Conservation (phyloP, 2,329 filamentous ascomycete genomes). For the Metarhizium anisopliae region DNA sequence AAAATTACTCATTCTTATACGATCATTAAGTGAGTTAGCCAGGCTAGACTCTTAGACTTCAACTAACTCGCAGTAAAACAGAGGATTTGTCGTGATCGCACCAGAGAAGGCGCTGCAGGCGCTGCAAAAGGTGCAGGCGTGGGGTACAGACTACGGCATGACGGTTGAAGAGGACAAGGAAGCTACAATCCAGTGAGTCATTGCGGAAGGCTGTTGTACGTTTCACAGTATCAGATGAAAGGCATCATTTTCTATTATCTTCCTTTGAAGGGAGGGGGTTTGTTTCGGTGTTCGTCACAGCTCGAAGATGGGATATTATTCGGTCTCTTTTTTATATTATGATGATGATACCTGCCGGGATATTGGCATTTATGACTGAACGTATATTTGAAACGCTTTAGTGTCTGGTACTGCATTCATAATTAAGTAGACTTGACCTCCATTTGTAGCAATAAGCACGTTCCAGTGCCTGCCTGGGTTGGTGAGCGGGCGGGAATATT, state of each 20-base stretch:
- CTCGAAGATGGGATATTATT: no score
- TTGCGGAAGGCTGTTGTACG: background rate
- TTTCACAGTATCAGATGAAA: background rate
- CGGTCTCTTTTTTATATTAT: no score
- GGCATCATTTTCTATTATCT: no score
- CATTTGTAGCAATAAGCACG: no score
- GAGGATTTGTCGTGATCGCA: slow-evolving; percentile 69
- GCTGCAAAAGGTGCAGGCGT: slow-evolving; percentile 57
- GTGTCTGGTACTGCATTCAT: no score
- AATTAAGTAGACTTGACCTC: no score
- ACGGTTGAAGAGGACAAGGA: slow-evolving; percentile 68
- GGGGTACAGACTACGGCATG: slow-evolving; percentile 39
- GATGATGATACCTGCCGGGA: no score
- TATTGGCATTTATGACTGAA: no score
- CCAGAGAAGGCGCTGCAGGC: slow-evolving; percentile 59
- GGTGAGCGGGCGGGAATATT: no score
- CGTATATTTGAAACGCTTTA: no score
- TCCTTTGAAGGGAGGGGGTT: background rate
- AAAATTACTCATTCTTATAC: slow-evolving; percentile 71
- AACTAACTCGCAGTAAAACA: slow-evolving; percentile 28
- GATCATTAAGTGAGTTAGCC: slow-evolving; percentile 50
- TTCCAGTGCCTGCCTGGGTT: no score
- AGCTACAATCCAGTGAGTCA: slow-evolving; percentile 34
- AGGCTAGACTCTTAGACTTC: background rate
- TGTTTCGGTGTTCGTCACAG: background rate